phyloP scores from a whole-genome alignment of 495 filamentous ascomycete genomes.

The Penicillium ochrochloron region DNA sequence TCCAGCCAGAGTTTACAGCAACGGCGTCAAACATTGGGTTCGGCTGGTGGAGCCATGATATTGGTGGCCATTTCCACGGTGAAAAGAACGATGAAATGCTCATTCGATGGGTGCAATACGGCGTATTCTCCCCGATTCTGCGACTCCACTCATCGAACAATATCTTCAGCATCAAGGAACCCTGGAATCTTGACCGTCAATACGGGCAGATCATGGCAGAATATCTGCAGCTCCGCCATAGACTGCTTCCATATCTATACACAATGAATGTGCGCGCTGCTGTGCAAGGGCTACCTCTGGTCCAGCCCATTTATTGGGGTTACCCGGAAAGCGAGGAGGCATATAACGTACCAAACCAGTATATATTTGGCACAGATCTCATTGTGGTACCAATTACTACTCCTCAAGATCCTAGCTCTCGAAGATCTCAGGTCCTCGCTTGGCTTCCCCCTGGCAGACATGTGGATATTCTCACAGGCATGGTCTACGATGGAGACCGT shows the following conservation, averaged over 20 bases:
- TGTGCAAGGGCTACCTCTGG: constrained; percentile 49
- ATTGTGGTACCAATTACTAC: constrained; percentile 57
- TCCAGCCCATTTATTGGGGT: constrained; percentile 65
- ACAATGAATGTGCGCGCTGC: constrained; percentile 55
- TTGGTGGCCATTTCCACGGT: constrained; percentile 61
- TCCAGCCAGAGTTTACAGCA: constrained; percentile 66
- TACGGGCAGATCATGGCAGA: constrained; percentile 46
- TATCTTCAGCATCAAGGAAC: constrained; percentile 59
- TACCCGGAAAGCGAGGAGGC: constrained; percentile 51
- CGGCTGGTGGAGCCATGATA: constrained; percentile 69
- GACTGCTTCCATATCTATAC: constrained; percentile 61
- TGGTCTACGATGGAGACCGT: constrained; percentile 57
- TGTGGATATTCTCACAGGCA: constrained; percentile 56
- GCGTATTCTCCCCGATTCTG: constrained; percentile 61
- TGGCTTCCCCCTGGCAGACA: constrained; percentile 56
- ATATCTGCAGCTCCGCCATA: constrained; percentile 54
- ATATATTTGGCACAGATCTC: constrained; percentile 56
- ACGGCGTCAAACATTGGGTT: constrained; percentile 67
- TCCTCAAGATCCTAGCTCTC: constrained; percentile 44
- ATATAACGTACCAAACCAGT: constrained; percentile 57
- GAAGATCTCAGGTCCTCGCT: constrained; percentile 42
- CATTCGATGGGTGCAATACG: constrained; percentile 62
- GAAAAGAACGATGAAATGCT: constrained; percentile 56
- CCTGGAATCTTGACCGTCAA: constrained; percentile 55
- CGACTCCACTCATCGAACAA: constrained; percentile 59